A percentile compares a stretch with the other conserved stretches of the same genome.
Evolutionary conservation across 805 yeast genomes (phyloP).

Genomic region (Saccharomycopsis babjevae): DNA sequence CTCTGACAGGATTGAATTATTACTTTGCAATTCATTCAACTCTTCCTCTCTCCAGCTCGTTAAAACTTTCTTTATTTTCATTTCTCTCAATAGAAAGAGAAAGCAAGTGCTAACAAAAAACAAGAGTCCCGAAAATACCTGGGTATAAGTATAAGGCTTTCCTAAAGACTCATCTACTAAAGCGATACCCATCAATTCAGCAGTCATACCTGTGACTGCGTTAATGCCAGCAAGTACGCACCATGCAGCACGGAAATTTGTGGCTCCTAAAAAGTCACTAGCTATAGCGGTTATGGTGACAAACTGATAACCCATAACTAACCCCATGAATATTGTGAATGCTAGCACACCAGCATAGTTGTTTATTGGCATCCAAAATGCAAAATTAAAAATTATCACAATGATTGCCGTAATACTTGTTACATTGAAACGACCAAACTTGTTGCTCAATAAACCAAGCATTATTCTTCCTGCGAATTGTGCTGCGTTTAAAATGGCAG

Average conservation of each 20-base stretch:
- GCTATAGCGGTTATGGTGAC: constrained; percentile 31
- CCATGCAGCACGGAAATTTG: constrained; percentile 31
- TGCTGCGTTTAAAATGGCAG: constrained; percentile 36
- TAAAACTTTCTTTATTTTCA: constrained; percentile 25
- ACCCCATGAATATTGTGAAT: constrained; percentile 35
- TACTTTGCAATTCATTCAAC: background rate
- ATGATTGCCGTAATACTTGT: constrained; percentile 30
- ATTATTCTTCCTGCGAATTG: constrained; percentile 42
- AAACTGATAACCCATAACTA: constrained; percentile 36
- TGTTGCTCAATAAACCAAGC: constrained; percentile 37
- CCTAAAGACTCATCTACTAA: constrained; percentile 23
- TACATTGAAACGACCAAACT: constrained; percentile 36
- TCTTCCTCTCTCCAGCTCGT: constrained; percentile 19
- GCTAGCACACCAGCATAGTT: constrained; percentile 32
- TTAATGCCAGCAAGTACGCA: constrained; percentile 26
- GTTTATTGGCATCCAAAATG: constrained; percentile 39
- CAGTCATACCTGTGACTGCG: constrained; percentile 30
- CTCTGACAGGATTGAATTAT: too few relatives aligned
- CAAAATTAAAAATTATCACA: constrained; percentile 31
- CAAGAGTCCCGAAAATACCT: constrained; percentile 31
- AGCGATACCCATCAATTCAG: constrained; percentile 48
- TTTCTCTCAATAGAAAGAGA: constrained; percentile 29
- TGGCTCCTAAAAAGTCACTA: constrained; percentile 32
- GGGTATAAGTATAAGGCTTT: constrained; percentile 30
- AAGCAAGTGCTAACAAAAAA: constrained; percentile 25